Base-by-base conservation (phyloP, 2,329 filamentous ascomycete species). In the Furcasterigmium furcatum region DNA sequence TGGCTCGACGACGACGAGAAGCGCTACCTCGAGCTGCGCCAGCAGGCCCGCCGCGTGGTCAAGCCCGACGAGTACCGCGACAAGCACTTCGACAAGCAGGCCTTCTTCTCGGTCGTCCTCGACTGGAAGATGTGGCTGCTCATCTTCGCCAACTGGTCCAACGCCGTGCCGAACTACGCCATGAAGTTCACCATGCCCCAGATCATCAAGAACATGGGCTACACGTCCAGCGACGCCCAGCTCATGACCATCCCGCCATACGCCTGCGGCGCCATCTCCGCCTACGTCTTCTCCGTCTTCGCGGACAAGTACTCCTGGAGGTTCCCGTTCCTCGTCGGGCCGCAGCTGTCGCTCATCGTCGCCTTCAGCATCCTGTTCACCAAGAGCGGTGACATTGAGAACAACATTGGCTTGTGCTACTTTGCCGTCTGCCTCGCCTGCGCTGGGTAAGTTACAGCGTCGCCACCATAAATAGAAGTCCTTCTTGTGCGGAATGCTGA, bases 51-150 rank as follows among this genome's bases (percentile, higher is more conserved):
- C 8, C 56, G 56, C 5, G 50, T 52, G 4, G 53, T 55, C 7
- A 45, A 47, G 4, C 49, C 55, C 1, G 50, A 52, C 14, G 52
- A 58, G 18, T 56, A 55, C 46, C 49, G 57, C 9, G 52, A 60
- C 43, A 51, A 60, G 18, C 56, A 58, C 41, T 63, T 71, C 36
- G 59, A 65, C 44, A 59, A 55, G 50, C 47, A 55, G 1, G 55
- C 60, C 1, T 53, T 72, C n/a, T 52, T 63, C 8, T 61, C 64
- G 7, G 71, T 75, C 4, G 44, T 76, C 1, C 60, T 58, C 6
- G 73, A 77, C 53, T 76, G 71, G 65, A 73, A 77, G 55, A 69
- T 68, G 13, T 68, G 65, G 47, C 55, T 66, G 9, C 49, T 76
- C 7, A 66, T 69, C 19, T 57, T 74, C 16, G 63, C 64, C 42